Evolutionary conservation across 1,139 yeast species (phyloP), one percentile per base, ranked within the genome.

Genomic region (Kodamaea suecica): DNA sequence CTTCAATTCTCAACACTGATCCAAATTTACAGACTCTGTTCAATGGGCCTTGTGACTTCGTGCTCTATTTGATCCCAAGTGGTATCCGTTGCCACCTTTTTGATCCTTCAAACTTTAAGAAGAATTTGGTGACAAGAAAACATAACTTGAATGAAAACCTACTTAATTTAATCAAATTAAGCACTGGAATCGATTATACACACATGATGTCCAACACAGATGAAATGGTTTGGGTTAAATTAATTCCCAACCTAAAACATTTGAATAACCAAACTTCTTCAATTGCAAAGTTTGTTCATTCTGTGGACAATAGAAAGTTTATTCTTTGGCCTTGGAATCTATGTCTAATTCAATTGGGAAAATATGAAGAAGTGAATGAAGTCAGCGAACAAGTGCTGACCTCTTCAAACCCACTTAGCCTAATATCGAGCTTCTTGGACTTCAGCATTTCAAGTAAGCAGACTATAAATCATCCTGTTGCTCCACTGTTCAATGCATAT

Each of bases 271-370:
- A 78, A 43, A 79, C 88, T 0, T 80, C 87, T 0, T 66, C 67
- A n/a, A 70, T 83, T 3, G 63, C 87, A 8, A 66, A 70, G 23
- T 83, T 55, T 40, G 58, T 76, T 30, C 77, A 72, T 47, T 61
- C 66, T 3, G 78, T 71, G 2, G 71, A 69, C 9, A 78, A 78
- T 47, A 68, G 66, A 23, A 79, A 80, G 49, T 76, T 66, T 39
- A 73, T 84, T 2, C 57, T 78, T 33, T 84, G 94, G 94, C 94
- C 94, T 0, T 61, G 82, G 55, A 73, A 71, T 34, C 59, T 83
- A 16, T 80, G 90, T 47, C 64, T 76, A 36, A 59, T 76, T 6
- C 92, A 84, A 47, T 62, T 65, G 39, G 76, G 76, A 13, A 35
- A 38, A 17, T 37, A 37, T 17, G 42, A 42, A 25, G 27, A 26